Percentiles rank a stretch among this genome's conserved stretches.
These are phyloP conservation scores for Clonostachys chloroleuca DNA, from an alignment of 2,329 filamentous ascomycete genomes.

Conservation along the genomic window DNA sequence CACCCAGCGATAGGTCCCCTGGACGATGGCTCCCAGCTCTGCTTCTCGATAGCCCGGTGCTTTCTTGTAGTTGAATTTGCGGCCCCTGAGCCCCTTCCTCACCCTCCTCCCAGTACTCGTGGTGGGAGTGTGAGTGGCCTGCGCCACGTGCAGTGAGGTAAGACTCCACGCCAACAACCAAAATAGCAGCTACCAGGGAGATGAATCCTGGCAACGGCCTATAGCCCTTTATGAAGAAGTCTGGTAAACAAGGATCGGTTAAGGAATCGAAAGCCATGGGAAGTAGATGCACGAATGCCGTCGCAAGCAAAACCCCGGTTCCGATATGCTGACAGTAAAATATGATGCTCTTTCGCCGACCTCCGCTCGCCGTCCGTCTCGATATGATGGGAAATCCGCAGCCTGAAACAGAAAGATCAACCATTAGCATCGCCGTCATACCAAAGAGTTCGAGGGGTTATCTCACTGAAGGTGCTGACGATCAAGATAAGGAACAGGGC, in stretches of 20 bases:
- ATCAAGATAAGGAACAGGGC: constrained; percentile 62
- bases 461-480: constrained; percentile 53
- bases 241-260: constrained; percentile 68
- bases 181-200: constrained; percentile 75
- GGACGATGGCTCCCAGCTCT: constrained; percentile 35
- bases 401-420: constrained; percentile 27
- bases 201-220: constrained; percentile 75
- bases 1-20: constrained; percentile 42
- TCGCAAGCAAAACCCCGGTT: constrained; percentile 81
- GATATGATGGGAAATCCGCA: constrained; percentile 65
- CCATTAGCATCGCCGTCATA: background rate
- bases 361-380: constrained; percentile 50
- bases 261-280: constrained; percentile 64
- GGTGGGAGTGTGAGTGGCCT: constrained; percentile 56
- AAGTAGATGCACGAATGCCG: constrained; percentile 75
- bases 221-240: constrained; percentile 77
- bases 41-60: constrained; percentile 24
- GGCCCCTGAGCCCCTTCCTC: constrained; percentile 27
- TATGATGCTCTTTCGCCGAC: constrained; percentile 54
- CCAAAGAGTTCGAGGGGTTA: background rate
- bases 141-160: constrained; percentile 73
- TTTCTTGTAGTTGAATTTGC: constrained; percentile 10
- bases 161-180: constrained; percentile 84
- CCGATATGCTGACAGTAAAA: constrained; percentile 72
- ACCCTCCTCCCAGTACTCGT: constrained; percentile 40